These are phyloP conservation scores for Vitis hybrid DNA, from an alignment of 177 flowering plant genomes.

Conservation along the genomic window DNA sequence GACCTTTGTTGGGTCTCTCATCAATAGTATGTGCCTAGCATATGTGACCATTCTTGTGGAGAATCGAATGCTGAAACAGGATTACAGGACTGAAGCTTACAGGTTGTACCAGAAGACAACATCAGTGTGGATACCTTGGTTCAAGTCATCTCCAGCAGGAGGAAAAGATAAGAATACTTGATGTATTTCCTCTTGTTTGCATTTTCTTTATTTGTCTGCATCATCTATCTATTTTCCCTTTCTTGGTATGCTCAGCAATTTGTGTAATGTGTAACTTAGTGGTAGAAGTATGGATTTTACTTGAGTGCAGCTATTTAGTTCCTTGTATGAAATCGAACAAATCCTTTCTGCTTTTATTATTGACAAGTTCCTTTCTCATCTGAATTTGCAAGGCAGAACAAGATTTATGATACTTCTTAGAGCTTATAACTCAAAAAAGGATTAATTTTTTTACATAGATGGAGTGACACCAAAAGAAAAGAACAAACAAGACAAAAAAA, in stretches of 20 bases:
- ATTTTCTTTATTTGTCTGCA: background rate
- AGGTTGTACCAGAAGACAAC: constrained; percentile 78
- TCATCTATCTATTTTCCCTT: background rate
- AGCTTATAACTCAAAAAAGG: too few species aligned
- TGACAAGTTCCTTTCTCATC: too few species aligned
- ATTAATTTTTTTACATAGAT: too few species aligned
- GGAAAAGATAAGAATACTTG: constrained; percentile 52
- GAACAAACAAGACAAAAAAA: too few species aligned
- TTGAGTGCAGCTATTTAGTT: too few species aligned
- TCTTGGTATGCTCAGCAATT: background rate
- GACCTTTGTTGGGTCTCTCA: constrained; percentile 68
- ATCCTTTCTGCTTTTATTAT: too few species aligned
- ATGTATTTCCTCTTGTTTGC: constrained; percentile 3
- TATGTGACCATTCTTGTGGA: constrained; percentile 89
- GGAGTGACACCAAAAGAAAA: too few species aligned
- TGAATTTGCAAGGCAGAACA: too few species aligned
- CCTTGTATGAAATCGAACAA: too few species aligned
- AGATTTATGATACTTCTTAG: too few species aligned
- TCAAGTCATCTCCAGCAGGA: constrained; percentile 47
- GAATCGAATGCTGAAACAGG: constrained; percentile 69
- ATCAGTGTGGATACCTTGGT: constrained; percentile 97
- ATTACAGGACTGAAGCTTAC: constrained; percentile 72
- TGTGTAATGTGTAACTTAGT: too few species aligned
- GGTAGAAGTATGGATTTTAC: too few species aligned
- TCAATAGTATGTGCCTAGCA: constrained; percentile 71